Evolutionary conservation across 225 moss, liverwort and hornwort genomes (phyloP).

Genomic region (Neckera pumila): DNA sequence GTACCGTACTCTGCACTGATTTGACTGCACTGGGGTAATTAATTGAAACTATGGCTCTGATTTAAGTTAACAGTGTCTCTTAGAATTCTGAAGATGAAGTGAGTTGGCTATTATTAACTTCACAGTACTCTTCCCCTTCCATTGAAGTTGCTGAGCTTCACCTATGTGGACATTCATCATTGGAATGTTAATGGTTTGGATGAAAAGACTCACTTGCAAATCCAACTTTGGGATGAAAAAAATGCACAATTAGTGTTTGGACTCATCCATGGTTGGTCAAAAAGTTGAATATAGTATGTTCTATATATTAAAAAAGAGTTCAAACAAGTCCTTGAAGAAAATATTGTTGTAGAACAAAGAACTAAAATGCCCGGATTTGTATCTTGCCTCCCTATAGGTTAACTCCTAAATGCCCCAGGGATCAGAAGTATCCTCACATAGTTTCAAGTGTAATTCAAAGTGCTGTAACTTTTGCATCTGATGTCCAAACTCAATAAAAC

Average conservation of each 20-base stretch:
- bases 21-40: neutral
- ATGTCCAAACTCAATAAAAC: too few relatives aligned
- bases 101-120: neutral
- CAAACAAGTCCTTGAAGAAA: neutral
- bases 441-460: too few relatives aligned
- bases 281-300: too few relatives aligned
- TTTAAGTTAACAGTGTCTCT: neutral
- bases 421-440: too few relatives aligned
- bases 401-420: too few relatives aligned
- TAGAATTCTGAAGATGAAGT: conserved; percentile 4
- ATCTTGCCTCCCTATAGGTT: too few relatives aligned
- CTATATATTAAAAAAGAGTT: too few relatives aligned
- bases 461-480: too few relatives aligned
- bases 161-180: neutral
- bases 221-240: neutral
- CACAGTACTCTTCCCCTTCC: conserved; percentile 3
- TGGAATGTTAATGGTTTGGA: neutral
- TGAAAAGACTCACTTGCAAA: neutral
- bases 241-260: neutral
- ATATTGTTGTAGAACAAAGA: neutral
- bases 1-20: neutral
- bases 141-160: neutral
- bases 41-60: neutral
- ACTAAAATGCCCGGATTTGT: neutral
- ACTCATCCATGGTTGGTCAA: too few relatives aligned